Conservation (phyloP, 116 monocot species). For the Phalaenopsis hybrid region DNA sequence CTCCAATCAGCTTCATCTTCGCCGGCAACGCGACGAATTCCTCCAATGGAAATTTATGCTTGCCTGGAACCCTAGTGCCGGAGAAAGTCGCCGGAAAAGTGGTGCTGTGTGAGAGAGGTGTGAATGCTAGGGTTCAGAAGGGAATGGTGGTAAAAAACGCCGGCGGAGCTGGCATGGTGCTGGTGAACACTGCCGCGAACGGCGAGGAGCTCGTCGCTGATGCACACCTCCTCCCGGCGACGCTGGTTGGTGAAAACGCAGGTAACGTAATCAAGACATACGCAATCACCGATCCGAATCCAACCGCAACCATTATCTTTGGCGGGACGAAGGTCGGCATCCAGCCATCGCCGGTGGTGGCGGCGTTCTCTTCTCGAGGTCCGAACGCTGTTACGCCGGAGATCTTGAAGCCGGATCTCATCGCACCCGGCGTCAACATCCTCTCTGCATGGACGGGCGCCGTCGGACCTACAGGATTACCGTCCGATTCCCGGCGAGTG, state of each 20-base stretch:
- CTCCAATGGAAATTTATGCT: constrained; percentile 53
- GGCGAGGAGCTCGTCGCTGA: no score
- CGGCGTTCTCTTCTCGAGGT: constrained; percentile 63
- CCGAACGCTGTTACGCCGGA: constrained; percentile 42
- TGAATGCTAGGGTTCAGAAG: no score
- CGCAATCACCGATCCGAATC: constrained; percentile 14
- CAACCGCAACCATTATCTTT: constrained; percentile 41
- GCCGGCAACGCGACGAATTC: constrained; percentile 61
- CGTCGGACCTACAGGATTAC: constrained; percentile 37
- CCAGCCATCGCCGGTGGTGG: constrained; percentile 41
- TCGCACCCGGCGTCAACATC: constrained; percentile 62
- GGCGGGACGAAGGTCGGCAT: constrained; percentile 43
- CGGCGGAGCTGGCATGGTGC: no score
- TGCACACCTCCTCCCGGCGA: no score
- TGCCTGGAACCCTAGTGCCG: constrained; percentile 49
- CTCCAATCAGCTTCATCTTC: constrained; percentile 38
- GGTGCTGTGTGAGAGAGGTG: constrained; percentile 52
- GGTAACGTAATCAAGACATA: no score
- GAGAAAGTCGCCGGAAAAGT: constrained; percentile 40
- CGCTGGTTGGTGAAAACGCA: no score
- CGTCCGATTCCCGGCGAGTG: constrained; percentile 23
- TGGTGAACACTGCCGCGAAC: no score
- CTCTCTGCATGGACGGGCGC: constrained; percentile 50
- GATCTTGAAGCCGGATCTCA: constrained; percentile 51
- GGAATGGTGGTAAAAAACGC: no score